Evolutionary conservation across 805 yeast species (phyloP), one percentile per base, ranked within the genome.

Genomic region (Scheffersomyces amazonensis): DNA sequence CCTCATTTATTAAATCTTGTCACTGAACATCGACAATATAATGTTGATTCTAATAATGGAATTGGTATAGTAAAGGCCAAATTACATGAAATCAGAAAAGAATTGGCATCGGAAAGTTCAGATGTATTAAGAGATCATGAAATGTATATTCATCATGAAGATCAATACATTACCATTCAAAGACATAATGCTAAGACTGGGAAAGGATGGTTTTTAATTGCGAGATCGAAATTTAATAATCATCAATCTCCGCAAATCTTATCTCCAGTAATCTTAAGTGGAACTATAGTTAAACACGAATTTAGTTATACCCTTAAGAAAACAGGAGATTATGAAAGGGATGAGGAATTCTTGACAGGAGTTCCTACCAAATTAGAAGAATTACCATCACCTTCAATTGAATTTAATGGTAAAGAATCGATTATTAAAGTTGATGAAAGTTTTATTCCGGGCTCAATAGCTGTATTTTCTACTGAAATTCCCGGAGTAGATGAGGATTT

Each of bases 81-180:
- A 41, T 62, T 86, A 37, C 76, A 83, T 53, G 60, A 59, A 9
- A 75, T 85, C n/a, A 71, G 93, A 47, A 62, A 67, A 30, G 58
- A 69, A 9, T 70, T 85, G 35, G 80, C 87, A 1, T 60, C 58
- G 16, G 80, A 81, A 42, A 67, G 73, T 45, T 66, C 70, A 30
- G 95, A 87, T 46, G 69, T 71, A 33, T 43, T 54, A 32, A 69
- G 69, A 36, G 73, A 70, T 41, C 86, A 86, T 50, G 97, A 91
- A 61, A 88, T 87, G 85, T 91, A 87, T 58, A 86, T 91, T 29
- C 97, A 91, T 55, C 96, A 87, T 53, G 95, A 89, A 46, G 96
- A 87, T 11, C 96, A 90, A 58, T 91, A 75, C 58, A 87, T 91
- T 41, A 90, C 97, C 0, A 80, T 91, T 38, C 97, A 91, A 59